phyloP scores from a whole-genome alignment of 2,329 filamentous ascomycete genomes.

The Dactylonectria estremocensis region DNA sequence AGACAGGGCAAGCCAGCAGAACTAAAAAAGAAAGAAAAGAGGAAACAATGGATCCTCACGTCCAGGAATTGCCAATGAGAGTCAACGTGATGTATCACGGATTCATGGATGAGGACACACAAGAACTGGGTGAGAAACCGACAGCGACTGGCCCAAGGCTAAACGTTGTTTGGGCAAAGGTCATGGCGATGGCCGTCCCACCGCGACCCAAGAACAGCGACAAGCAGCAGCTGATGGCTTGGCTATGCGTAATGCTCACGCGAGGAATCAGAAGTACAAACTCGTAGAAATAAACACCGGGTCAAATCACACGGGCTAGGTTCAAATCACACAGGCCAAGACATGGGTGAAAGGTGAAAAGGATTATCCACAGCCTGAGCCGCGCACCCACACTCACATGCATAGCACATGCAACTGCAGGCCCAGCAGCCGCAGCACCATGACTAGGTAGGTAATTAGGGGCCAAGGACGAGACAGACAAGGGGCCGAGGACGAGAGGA shows the following conservation, averaged over 20 bases:
- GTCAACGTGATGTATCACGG: slow-evolving; percentile 14
- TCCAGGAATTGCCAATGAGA: slow-evolving; percentile 22
- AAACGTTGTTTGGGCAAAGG: slow-evolving; percentile 18
- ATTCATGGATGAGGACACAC: slow-evolving; percentile 13
- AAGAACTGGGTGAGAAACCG: slow-evolving; percentile 10
- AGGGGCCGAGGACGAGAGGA: background rate
- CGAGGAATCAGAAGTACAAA: background rate
- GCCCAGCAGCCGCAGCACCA: slow-evolving; percentile 9
- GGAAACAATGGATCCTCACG: slow-evolving; percentile 17
- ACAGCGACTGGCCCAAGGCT: slow-evolving; percentile 12
- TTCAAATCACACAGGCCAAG: slow-evolving; percentile 19
- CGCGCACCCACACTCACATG: slow-evolving; percentile 28
- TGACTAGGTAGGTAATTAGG: no score
- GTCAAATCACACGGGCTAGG: background rate
- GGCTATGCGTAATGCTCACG: slow-evolving; percentile 7
- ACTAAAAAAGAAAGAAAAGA: slow-evolving; percentile 8
- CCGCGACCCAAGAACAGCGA: slow-evolving; percentile 6
- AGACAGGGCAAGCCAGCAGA: slow-evolving; percentile 21
- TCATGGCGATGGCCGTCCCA: slow-evolving; percentile 9
- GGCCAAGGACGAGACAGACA: background rate
- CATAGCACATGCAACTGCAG: slow-evolving; percentile 31
- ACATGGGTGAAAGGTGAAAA: background rate
- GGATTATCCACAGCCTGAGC: slow-evolving; percentile 12
- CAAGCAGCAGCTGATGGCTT: slow-evolving; percentile 14
- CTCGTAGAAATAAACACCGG: background rate